These are phyloP conservation scores for Endotrypanum monterogeii DNA, from an alignment of 208 protist species.

Conservation along the genomic window DNA sequence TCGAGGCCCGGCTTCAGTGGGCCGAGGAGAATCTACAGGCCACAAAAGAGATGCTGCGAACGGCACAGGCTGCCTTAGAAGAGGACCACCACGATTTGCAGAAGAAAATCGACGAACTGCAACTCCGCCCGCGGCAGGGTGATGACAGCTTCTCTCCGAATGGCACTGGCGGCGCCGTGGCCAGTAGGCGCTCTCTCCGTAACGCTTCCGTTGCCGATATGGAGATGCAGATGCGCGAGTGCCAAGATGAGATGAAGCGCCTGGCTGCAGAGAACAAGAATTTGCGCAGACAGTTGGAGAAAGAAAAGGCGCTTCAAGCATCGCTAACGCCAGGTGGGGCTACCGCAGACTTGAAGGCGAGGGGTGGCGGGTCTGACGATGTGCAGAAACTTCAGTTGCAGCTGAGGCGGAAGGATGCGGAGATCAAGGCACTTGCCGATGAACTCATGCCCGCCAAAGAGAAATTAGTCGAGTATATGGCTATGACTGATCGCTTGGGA, in stretches of 20 bases:
- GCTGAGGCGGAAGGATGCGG: slow-evolving; percentile 48
- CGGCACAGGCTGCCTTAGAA: slow-evolving; percentile 23
- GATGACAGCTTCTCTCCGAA: slow-evolving; percentile 13
- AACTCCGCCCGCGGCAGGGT: slow-evolving; percentile 1
- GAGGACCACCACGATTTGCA: slow-evolving; percentile 40
- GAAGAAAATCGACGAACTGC: slow-evolving; percentile 37
- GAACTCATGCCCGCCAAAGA: slow-evolving; percentile 85
- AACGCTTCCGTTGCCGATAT: slow-evolving; percentile 30
- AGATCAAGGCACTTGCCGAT: slow-evolving; percentile 54
- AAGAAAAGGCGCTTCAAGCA: background rate
- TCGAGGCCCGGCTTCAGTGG: slow-evolving; percentile 46
- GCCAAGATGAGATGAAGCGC: slow-evolving; percentile 48
- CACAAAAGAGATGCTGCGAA: slow-evolving; percentile 34
- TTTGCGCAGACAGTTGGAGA: slow-evolving; percentile 19
- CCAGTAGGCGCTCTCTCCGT: slow-evolving; percentile 16
- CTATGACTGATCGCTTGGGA: slow-evolving; percentile 79
- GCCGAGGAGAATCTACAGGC: slow-evolving; percentile 43
- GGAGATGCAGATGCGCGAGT: slow-evolving; percentile 40
- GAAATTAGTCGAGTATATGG: slow-evolving; percentile 88
- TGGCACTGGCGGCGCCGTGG: background rate
- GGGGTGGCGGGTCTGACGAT: slow-evolving; percentile 7
- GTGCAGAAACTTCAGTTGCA: slow-evolving; percentile 29
- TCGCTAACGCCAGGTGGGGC: background rate
- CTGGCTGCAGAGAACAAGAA: slow-evolving; percentile 35
- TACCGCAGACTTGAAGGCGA: background rate